These are phyloP conservation scores for Pholiota molesta DNA, from an alignment of 768 basidiomycete species.

Conservation along the genomic window DNA sequence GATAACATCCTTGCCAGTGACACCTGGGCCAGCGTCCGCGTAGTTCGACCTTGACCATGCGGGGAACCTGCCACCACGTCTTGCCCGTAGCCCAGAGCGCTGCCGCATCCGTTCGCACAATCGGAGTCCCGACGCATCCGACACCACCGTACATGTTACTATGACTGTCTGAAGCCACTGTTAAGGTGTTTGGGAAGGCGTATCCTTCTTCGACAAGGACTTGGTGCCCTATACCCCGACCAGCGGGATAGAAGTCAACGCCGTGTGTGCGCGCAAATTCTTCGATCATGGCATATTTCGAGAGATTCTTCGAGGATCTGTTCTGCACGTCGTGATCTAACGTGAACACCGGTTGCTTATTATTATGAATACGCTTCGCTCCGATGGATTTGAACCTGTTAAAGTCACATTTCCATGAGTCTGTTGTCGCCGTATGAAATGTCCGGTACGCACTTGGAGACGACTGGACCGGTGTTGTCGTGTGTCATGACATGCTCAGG, in stretches of 20 bases:
- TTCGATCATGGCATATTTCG: conserved; percentile 92
- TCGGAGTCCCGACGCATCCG: conserved; percentile 95
- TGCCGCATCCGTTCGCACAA: conserved; percentile 93
- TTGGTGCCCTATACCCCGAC: conserved; percentile 97
- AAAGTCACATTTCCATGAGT: not conserved
- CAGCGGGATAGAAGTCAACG: conserved; percentile 96
- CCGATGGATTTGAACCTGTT: conserved; percentile 93
- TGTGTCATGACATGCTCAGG: conserved; percentile 99
- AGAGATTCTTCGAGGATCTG: conserved; percentile 84
- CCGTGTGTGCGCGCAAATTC: conserved; percentile 82
- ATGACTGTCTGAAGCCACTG: conserved; percentile 95
- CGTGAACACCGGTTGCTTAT: conserved; percentile 90
- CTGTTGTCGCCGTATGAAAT: not conserved
- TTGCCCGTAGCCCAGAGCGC: conserved; percentile 98
- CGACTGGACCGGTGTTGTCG: conserved; percentile 98
- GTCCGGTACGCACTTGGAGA: conserved; percentile 76
- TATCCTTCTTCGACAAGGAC: conserved; percentile 98
- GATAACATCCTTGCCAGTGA: conserved; percentile 98
- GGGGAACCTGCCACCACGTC: conserved; percentile 99
- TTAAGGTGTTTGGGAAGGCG: conserved; percentile 93
- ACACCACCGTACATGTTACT: conserved; percentile 99
- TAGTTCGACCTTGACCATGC: conserved; percentile 94
- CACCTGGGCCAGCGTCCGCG: conserved; percentile 78
- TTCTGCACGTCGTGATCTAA: conserved; percentile 99
- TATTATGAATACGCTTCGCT: conserved; percentile 79